These are phyloP conservation scores for Dipteronia sinensis DNA, from an alignment of 345 rosid species.

Conservation along the genomic window DNA sequence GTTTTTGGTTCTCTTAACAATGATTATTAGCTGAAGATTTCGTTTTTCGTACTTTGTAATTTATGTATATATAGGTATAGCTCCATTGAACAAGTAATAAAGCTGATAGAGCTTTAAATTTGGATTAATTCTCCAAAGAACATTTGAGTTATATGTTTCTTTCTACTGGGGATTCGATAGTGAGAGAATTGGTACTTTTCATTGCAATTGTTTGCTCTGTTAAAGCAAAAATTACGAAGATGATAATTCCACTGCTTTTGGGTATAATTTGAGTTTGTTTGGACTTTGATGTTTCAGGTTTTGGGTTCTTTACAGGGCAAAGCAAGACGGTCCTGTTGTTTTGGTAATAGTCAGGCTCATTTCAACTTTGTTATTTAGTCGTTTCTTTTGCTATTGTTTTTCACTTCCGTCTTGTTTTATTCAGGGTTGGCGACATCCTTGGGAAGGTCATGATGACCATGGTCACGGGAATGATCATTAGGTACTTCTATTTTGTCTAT, in stretches of 20 bases:
- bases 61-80: not conserved
- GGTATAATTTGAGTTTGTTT: not conserved
- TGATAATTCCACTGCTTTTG: not conserved
- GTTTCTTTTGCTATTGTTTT: not conserved
- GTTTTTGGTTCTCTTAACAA: not conserved
- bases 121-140: not conserved
- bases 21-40: not conserved
- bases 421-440: conserved; percentile 97
- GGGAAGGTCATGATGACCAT: conserved; percentile 97
- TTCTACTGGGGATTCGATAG: not conserved
- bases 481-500: conserved; percentile 37
- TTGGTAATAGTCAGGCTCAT: conserved; percentile 51
- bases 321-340: conserved; percentile 94
- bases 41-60: not conserved
- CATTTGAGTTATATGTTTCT: not conserved
- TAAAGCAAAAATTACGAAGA: not conserved
- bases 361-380: not conserved
- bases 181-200: not conserved
- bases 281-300: conserved; percentile 58
- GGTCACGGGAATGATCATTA: conserved; percentile 69
- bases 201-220: not conserved
- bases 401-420: conserved; percentile 1
- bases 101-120: not conserved
- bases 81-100: not conserved
- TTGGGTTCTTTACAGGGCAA: conserved; percentile 94